Percentiles rank a stretch among this genome's conserved stretches.
phyloP scores from a whole-genome alignment of 176 grass and related monocot species.

The Oryza coarctata region DNA sequence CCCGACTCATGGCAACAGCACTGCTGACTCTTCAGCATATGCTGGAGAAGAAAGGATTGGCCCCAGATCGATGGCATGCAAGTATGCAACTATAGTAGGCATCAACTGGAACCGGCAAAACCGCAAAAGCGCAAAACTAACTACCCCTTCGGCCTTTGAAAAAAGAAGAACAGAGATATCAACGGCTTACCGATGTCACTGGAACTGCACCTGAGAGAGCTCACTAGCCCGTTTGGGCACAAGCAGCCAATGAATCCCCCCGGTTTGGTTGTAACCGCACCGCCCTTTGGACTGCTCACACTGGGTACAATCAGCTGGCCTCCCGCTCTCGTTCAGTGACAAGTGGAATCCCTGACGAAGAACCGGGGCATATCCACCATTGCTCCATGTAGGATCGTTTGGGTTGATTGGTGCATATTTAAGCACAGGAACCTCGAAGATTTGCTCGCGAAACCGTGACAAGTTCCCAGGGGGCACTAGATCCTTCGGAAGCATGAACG shows the following conservation, averaged over 20 bases:
- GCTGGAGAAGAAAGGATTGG: background rate
- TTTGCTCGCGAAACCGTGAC: accelerated
- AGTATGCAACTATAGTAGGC: background rate
- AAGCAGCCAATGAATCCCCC: background rate
- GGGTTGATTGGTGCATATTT: accelerated
- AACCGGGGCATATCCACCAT: accelerated
- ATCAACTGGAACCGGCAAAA: background rate
- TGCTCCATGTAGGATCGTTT: background rate
- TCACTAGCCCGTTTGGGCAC: background rate
- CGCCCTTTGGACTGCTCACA: background rate
- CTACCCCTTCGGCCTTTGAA: background rate
- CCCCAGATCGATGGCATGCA: background rate
- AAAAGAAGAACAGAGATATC: background rate
- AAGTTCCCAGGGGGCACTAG: background rate
- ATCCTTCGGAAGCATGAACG: background rate
- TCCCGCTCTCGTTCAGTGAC: accelerated
- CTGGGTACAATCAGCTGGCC: accelerated
- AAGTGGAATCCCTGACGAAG: conserved; percentile 18
- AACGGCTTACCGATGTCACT: background rate
- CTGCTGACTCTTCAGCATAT: background rate
- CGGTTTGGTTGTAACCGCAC: background rate
- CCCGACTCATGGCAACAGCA: background rate
- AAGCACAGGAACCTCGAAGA: background rate
- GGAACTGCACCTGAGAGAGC: background rate
- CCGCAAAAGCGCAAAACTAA: no score